A percentile compares a stretch with the other conserved stretches of the same genome.
Evolutionary conservation across 345 rosid species (phyloP).

Genomic region (Eucalyptus pauciflora): DNA sequence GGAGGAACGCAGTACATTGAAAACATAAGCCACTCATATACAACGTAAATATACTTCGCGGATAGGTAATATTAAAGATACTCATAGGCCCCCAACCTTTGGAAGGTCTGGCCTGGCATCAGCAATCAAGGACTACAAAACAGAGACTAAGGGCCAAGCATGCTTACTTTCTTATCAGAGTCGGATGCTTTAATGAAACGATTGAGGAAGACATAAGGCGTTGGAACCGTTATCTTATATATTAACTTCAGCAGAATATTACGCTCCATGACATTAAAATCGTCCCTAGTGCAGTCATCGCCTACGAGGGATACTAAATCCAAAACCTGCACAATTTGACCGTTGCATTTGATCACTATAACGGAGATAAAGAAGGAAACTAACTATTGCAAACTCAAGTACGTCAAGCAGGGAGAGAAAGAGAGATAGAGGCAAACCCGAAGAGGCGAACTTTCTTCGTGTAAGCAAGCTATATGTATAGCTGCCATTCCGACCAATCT

Average conservation of each 20-base stretch:
- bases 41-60: rapidly evolving
- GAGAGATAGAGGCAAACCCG: too few relatives aligned
- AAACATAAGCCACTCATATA: not conserved
- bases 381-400: too few relatives aligned
- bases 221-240: too few relatives aligned
- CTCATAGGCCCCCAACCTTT: not conserved
- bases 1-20: not conserved
- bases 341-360: too few relatives aligned
- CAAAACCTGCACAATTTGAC: too few relatives aligned
- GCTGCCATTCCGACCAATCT: too few relatives aligned
- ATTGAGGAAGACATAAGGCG: not conserved
- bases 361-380: too few relatives aligned
- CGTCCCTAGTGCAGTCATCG: too few relatives aligned
- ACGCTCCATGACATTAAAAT: rapidly evolving
- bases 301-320: rapidly evolving
- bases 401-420: too few relatives aligned
- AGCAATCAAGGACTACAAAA: not conserved
- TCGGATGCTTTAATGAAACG: not conserved
- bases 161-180: not conserved
- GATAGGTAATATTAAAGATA: not conserved
- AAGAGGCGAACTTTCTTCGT: too few relatives aligned
- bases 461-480: too few relatives aligned
- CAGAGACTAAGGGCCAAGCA: rapidly evolving
- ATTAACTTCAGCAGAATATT: too few relatives aligned
- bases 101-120: not conserved